Evolutionary conservation across 805 yeast genomes (phyloP).

Genomic region (Clavispora santaluciae): DNA sequence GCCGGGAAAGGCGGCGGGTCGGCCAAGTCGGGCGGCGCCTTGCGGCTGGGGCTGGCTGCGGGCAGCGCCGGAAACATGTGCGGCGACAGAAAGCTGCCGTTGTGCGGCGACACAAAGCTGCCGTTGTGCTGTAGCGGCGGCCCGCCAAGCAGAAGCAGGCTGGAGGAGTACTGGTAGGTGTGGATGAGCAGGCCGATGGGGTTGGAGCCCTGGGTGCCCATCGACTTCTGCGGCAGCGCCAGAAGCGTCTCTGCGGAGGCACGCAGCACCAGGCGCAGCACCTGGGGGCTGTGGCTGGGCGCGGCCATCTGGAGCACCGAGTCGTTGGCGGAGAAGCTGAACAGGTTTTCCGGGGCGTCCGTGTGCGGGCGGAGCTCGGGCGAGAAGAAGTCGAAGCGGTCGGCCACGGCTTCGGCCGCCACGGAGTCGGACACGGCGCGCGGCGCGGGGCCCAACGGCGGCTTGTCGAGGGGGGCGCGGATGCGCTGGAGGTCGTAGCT

Average conservation of each 20-base stretch:
- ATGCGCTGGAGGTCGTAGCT: constrained; percentile 21
- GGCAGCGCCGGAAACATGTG: neutral
- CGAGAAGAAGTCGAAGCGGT: constrained; percentile 7
- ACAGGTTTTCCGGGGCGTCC: constrained; percentile 5
- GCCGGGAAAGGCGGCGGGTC: too few relatives aligned
- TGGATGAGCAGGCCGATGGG: constrained; percentile 26
- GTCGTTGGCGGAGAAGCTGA: constrained; percentile 24
- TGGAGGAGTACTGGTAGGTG: constrained; percentile 25
- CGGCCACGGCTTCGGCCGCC: constrained; percentile 1
- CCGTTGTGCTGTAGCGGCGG: neutral
- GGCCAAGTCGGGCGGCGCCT: neutral
- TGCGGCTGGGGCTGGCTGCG: neutral
- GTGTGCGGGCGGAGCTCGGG: constrained; percentile 1
- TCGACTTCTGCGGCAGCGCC: constrained; percentile 19
- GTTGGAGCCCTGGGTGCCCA: constrained; percentile 17
- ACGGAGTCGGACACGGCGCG: neutral
- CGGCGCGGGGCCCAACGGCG: neutral
- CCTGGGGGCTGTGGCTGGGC: constrained; percentile 1
- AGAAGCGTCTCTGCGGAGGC: constrained; percentile 6
- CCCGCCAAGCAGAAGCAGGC: constrained; percentile 14
- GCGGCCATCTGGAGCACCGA: constrained; percentile 20
- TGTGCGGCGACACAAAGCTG: too few relatives aligned
- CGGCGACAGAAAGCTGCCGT: too few relatives aligned
- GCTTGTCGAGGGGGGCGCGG: constrained; percentile 7
- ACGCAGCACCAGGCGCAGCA: constrained; percentile 1